Evolutionary conservation across 139 green algal species (phyloP), one percentile per base, ranked within the genome.

Genomic region (Trebouxia sp.): DNA sequence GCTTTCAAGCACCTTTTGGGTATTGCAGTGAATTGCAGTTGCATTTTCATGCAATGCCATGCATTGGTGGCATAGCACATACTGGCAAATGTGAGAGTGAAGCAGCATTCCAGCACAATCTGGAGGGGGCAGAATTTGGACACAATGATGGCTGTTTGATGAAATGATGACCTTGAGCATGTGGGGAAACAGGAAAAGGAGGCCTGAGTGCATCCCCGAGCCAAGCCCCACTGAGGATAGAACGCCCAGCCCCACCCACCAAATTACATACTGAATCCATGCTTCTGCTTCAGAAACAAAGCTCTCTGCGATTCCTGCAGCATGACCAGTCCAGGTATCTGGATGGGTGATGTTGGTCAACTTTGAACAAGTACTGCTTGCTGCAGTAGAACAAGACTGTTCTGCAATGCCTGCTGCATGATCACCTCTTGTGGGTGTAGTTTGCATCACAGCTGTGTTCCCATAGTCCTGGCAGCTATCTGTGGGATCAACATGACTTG

Each of bases 181-280:
- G 91, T 98, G 93, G 22, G 94, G 94, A 65, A 97, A 98, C 11
- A 98, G 83, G 84, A 98, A 98, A 9, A 98, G 89, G 32, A 98
- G 83, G 7, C 94, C 94, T 0, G 94, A 96, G 83, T 98, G 94
- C 94, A 98, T 97, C 65, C 94, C 94, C 15, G 90, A 94, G 41
- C 94, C 94, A 50, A 98, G 84, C 5, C 94, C 94, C 24, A 98
- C 96, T 26, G 93, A 97, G 2, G 92, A 97, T 39, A 98, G 83
- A 24, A 98, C 82, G 22, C 94, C 94, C 6, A 98, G 87, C 17
- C 92, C 92, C 41, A 97, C 76, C 93, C 93, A 97, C 93, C 93
- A 97, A 26, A 92, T 87, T 39, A 88, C 81, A 70, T 94, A 97
- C 65, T 82, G 50, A 26, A 87, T 45, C 78, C 79, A 93, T 24